Evolutionary conservation across 495 filamentous ascomycete species (phyloP).

Genomic region (Trypethelium eluteriae): DNA sequence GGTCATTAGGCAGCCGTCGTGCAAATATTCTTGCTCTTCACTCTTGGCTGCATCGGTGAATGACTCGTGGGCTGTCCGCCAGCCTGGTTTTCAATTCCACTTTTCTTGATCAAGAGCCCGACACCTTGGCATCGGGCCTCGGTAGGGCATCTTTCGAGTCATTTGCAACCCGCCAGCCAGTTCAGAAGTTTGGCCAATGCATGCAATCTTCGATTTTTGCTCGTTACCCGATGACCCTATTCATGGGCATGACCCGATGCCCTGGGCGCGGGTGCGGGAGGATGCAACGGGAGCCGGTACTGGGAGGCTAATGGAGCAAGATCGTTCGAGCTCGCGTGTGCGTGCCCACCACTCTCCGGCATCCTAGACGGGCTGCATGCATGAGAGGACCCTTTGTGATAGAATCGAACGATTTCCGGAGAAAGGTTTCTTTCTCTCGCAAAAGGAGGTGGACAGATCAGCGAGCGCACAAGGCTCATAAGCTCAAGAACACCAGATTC

Average conservation of each 20-base stretch:
- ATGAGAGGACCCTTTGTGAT: not conserved
- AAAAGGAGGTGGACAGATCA: too few species aligned
- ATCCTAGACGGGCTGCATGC: not conserved
- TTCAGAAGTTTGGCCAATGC: too few species aligned
- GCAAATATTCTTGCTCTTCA: not conserved
- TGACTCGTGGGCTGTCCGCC: not conserved
- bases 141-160: slow-evolving; percentile 1
- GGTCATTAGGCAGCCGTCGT: too few species aligned
- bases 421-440: too few species aligned
- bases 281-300: not conserved
- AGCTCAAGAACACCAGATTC: too few species aligned
- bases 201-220: too few species aligned
- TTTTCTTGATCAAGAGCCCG: not conserved
- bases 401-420: too few species aligned
- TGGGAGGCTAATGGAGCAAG: not conserved
- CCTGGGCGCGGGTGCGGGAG: not conserved
- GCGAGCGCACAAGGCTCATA: too few species aligned
- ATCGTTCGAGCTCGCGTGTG: not conserved
- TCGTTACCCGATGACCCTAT: not conserved
- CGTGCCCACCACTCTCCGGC: not conserved
- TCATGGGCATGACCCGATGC: slow-evolving; percentile 1
- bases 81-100: not conserved
- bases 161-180: not conserved
- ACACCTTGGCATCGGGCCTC: not conserved
- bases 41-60: not conserved